Percentiles rank a stretch among this genome's conserved stretches.
Conservation (phyloP, 1,284 basidiomycete genomes). For the Irpex sp. region DNA sequence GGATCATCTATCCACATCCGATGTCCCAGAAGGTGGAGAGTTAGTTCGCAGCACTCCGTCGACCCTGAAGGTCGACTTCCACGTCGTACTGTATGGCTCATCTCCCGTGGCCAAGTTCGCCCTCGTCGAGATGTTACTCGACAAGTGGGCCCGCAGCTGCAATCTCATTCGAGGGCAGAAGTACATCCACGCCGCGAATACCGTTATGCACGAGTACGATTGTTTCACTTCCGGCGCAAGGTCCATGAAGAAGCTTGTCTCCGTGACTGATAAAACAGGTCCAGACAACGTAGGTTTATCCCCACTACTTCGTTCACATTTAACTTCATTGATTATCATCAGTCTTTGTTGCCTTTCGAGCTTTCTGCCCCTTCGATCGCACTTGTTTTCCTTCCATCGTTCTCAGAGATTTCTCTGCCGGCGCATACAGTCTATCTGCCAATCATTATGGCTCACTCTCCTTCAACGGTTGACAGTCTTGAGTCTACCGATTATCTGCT, state of each 20-base stretch:
- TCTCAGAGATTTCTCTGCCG: slow-evolving; percentile 32
- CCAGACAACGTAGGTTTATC: slow-evolving; percentile 43
- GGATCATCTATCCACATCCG: slow-evolving; percentile 35
- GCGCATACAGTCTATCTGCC: slow-evolving; percentile 61
- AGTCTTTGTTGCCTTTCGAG: slow-evolving; percentile 37
- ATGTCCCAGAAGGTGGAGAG: slow-evolving; percentile 28
- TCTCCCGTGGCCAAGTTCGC: slow-evolving; percentile 54
- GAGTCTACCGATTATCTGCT: slow-evolving; percentile 29
- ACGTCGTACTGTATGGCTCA: slow-evolving; percentile 60
- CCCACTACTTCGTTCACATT: slow-evolving; percentile 28
- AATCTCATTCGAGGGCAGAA: slow-evolving; percentile 21
- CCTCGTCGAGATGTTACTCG: slow-evolving; percentile 52
- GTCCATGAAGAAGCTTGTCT: slow-evolving; percentile 30
- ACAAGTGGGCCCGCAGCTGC: slow-evolving; percentile 31
- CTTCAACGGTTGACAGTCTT: slow-evolving; percentile 28
- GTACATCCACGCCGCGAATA: slow-evolving; percentile 15
- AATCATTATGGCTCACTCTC: slow-evolving; percentile 37
- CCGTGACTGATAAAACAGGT: slow-evolving; percentile 53
- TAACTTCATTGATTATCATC: slow-evolving; percentile 28
- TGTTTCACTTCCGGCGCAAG: slow-evolving; percentile 11
- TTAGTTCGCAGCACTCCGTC: slow-evolving; percentile 4
- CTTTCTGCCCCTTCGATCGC: slow-evolving; percentile 54
- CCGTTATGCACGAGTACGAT: slow-evolving; percentile 18
- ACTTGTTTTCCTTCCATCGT: slow-evolving; percentile 58
- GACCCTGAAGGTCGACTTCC: slow-evolving; percentile 38